phyloP scores from a whole-genome alignment of 257 asterid species.

The Anisodus acutangulus region DNA sequence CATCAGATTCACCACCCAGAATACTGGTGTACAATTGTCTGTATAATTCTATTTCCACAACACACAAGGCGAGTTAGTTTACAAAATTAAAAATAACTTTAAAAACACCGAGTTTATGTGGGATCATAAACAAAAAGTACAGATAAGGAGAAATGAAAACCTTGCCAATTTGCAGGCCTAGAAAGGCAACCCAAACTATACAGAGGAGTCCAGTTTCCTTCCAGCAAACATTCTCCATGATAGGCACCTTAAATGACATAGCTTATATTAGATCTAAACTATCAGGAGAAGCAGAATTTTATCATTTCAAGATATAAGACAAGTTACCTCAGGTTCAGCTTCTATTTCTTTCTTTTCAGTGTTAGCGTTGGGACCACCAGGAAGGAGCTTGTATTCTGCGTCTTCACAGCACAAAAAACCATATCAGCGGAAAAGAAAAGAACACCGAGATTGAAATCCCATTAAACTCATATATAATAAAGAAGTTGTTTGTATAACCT shows the following conservation, averaged over 20 bases:
- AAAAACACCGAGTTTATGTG: not conserved
- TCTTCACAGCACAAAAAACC: constrained; percentile 45
- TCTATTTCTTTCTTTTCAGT: constrained; percentile 42
- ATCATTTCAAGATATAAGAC: constrained; percentile 4
- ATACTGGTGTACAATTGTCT: constrained; percentile 62
- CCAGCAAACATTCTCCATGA: constrained; percentile 87
- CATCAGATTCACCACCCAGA: constrained; percentile 89
- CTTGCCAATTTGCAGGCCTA: constrained; percentile 78
- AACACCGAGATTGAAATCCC: not conserved
- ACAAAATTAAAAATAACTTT: not conserved
- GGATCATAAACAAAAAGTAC: constrained; percentile 10
- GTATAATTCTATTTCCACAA: constrained; percentile 61
- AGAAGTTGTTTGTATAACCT: constrained; percentile 37
- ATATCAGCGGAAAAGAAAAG: constrained; percentile 29
- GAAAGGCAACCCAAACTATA: constrained; percentile 87
- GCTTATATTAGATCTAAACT: constrained; percentile 28
- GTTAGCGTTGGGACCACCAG: constrained; percentile 63
- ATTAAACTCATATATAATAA: not conserved
- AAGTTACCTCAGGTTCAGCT: constrained; percentile 61
- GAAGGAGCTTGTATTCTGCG: constrained; percentile 78
- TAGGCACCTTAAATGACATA: constrained; percentile 56
- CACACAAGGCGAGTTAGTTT: constrained; percentile 34
- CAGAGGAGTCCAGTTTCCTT: constrained; percentile 84
- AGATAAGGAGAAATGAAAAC: constrained; percentile 42
- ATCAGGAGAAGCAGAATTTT: constrained; percentile 24